Percentiles rank a stretch among this genome's conserved stretches.
These are phyloP conservation scores for Ceratobasidium sp. DNA, from an alignment of 1,284 basidiomycete genomes.

Conservation along the genomic window DNA sequence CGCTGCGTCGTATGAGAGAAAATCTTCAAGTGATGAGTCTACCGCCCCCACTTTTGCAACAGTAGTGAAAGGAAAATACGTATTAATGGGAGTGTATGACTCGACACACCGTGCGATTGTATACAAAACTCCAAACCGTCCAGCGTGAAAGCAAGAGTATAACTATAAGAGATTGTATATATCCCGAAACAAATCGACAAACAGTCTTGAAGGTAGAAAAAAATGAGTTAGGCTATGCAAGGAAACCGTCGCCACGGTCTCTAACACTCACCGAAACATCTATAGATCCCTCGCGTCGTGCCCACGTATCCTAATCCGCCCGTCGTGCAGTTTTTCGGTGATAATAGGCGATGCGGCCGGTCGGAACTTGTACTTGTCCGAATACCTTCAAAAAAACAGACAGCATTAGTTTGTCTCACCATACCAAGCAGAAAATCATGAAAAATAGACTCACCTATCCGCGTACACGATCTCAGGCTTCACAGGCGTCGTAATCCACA, in stretches of 20 bases:
- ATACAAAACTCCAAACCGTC: background rate
- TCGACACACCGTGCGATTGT: background rate
- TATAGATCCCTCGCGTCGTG: slow-evolving; percentile 54
- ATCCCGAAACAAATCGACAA: no score
- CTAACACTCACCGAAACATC: slow-evolving; percentile 3
- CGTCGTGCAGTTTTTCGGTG: slow-evolving; percentile 72
- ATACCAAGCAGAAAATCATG: no score
- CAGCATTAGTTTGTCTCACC: no score
- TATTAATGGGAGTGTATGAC: no score
- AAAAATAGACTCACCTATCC: slow-evolving; percentile 62
- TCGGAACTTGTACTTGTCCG: slow-evolving; percentile 72
- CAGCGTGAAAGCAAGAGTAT: background rate
- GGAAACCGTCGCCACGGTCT: no score
- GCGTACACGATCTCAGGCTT: slow-evolving; percentile 64
- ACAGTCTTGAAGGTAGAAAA: no score
- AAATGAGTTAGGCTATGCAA: no score
- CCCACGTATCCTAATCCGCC: slow-evolving; percentile 68
- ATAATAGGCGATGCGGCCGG: slow-evolving; percentile 77
- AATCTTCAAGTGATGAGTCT: no score
- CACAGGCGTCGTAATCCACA: slow-evolving; percentile 55
- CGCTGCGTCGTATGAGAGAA: no score
- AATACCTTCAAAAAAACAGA: slow-evolving; percentile 66
- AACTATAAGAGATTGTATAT: background rate
- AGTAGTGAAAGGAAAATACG: no score
- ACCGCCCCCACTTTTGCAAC: no score